Evolutionary conservation across 164 flowering plant genomes (phyloP), one percentile per base, ranked within the genome.

Genomic region (Magnolia sinica): DNA sequence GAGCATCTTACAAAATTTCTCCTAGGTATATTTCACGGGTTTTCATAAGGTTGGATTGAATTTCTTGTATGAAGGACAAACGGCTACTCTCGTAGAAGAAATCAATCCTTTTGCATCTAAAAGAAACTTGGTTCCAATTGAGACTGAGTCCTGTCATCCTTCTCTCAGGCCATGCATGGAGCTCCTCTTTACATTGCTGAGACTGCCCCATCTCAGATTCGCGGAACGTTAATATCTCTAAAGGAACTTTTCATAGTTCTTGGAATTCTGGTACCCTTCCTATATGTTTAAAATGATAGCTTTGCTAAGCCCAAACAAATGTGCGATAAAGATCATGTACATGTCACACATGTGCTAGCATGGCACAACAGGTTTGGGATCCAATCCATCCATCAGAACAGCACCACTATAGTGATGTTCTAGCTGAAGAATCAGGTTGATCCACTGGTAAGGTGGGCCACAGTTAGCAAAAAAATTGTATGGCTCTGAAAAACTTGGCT

Each of bases 131-230:
- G 68, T 64, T 19, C n/a, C 64, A 20, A 64, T 19, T 64, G 68
- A 64, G 19, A 13, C 68, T 22, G 24, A n/a, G 64, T 72, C 71
- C 55, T 18, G 11, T 65, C 24, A 50, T 64, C 72, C 73, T 78
- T 79, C 37, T 71, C 37, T 70, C 87, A 96, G 96, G 99, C 99
- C 73, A 96, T 96, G 98, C 99, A 96, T 81, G 95, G 95, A 20
- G 99, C 97, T 85, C 99, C 97, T 59, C 92, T 96, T 20, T 94
- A 96, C 78, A 94, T 96, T 79, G 94, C 99, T 20, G 98, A 96
- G 85, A 96, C 98, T 74, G 82, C 91, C 73, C 99, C 98, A 22
- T 91, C 97, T 76, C 89, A 91, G 79, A 91, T 96, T 76, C 95
- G 99, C 68, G 99, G 99, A 79, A 90, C 97, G 72, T 85, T 96